phyloP scores from a whole-genome alignment of 192 early-diverging fungal species.

The Umbelopsis sp. region DNA sequence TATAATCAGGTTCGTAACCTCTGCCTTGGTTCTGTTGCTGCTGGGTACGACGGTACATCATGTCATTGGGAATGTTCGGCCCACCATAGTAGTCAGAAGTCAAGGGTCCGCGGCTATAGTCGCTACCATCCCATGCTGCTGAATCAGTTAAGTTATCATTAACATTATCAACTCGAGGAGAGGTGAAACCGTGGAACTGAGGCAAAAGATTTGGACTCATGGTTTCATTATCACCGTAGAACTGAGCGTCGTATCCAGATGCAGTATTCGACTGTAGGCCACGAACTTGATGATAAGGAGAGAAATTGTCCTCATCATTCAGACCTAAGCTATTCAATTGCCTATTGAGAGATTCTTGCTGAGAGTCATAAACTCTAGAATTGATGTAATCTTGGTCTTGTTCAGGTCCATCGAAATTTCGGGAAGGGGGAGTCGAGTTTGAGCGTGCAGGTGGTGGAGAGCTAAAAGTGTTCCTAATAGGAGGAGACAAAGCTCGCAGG shows the following conservation, averaged over 20 bases:
- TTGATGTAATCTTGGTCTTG: constrained; percentile 15
- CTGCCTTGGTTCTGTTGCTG: neutral
- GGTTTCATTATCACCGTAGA: constrained; percentile 1
- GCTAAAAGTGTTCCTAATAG: constrained; percentile 23
- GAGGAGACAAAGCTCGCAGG: constrained; percentile 19
- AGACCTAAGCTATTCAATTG: constrained; percentile 13
- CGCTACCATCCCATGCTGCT: neutral
- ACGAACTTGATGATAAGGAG: neutral
- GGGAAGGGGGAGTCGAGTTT: constrained; percentile 29
- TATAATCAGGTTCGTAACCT: constrained; percentile 16
- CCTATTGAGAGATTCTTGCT: constrained; percentile 3
- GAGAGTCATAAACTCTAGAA: constrained; percentile 4
- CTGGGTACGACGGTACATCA: constrained; percentile 7
- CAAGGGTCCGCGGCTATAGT: neutral
- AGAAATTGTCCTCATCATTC: constrained; percentile 28
- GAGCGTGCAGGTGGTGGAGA: constrained; percentile 26
- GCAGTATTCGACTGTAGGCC: neutral
- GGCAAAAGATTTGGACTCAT: neutral
- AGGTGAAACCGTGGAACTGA: constrained; percentile 3
- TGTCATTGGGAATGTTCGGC: neutral
- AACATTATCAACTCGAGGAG: neutral
- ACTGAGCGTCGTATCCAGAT: neutral
- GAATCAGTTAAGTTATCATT: neutral
- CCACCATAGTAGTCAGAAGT: constrained; percentile 4
- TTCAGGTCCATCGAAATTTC: constrained; percentile 8